Evolutionary conservation across 148 eudicot genomes (phyloP).

Genomic region (Nyssa sinensis): DNA sequence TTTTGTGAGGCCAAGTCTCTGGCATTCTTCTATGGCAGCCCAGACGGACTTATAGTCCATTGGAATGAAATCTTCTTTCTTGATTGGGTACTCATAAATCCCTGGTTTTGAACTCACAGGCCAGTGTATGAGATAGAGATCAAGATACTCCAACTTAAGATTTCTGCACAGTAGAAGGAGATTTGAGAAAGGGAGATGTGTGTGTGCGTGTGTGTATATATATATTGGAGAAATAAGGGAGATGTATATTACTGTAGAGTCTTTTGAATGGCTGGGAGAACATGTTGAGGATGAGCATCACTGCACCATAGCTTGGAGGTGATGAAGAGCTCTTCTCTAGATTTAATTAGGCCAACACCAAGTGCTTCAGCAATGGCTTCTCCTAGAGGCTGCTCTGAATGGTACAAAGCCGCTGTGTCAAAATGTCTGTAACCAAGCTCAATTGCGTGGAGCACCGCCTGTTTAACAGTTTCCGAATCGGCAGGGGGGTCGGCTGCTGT

Average conservation of each 20-base stretch:
- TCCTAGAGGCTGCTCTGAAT: conserved; percentile 46
- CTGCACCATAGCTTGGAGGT: conserved; percentile 56
- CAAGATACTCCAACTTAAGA: conserved; percentile 48
- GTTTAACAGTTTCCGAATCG: conserved; percentile 16
- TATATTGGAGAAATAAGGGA: too few relatives aligned
- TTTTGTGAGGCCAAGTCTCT: conserved; percentile 51
- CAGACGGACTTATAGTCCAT: conserved; percentile 51
- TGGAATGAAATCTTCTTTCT: conserved; percentile 40
- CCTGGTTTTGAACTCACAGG: conserved; percentile 47
- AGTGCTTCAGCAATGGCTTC: conserved; percentile 49
- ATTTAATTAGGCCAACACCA: conserved; percentile 25
- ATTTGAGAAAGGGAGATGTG: too few relatives aligned
- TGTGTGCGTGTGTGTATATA: too few relatives aligned
- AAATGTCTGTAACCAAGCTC: conserved; percentile 54
- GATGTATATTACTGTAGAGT: conserved; percentile 29
- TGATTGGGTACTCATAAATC: conserved; percentile 29
- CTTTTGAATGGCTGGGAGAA: conserved; percentile 47
- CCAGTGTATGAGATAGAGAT: conserved; percentile 66
- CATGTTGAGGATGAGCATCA: conserved; percentile 33
- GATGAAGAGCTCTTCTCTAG: conserved; percentile 42
- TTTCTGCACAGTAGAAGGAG: conserved; percentile 32
- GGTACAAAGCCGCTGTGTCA: conserved; percentile 48
- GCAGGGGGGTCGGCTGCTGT: conserved; percentile 30
- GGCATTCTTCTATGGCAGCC: conserved; percentile 70
- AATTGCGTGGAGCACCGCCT: conserved; percentile 41